phyloP scores from a whole-genome alignment of 768 basidiomycete genomes.

The Tulasnella sp. region DNA sequence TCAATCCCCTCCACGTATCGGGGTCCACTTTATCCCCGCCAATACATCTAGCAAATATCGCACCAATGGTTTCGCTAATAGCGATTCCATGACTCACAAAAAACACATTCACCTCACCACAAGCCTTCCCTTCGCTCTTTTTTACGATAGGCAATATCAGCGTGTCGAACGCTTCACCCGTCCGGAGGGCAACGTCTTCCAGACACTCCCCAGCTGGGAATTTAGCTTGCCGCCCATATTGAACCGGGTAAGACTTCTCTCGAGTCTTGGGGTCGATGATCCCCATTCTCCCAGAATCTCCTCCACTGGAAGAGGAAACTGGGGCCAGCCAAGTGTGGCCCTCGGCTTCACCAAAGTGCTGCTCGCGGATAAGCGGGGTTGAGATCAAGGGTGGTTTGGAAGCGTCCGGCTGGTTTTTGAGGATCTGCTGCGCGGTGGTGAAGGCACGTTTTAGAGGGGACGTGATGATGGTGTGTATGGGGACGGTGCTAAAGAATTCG shows the following conservation, averaged over 20 bases:
- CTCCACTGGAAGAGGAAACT: not conserved
- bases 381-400: conserved; percentile 26
- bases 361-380: conserved; percentile 30
- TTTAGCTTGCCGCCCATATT: conserved; percentile 21
- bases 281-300: not conserved
- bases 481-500: conserved; percentile 21
- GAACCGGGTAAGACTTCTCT: conserved; percentile 11
- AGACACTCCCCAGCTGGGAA: conserved; percentile 31
- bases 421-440: conserved; percentile 28
- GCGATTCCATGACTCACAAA: conserved; percentile 36
- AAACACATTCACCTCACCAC: conserved; percentile 23
- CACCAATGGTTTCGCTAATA: conserved; percentile 31
- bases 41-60: conserved; percentile 19
- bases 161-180: conserved; percentile 28
- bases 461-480: conserved; percentile 28
- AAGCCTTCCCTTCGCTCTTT: conserved; percentile 20
- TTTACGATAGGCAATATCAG: conserved; percentile 30
- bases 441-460: conserved; percentile 31
- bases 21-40: conserved; percentile 9
- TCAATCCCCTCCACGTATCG: conserved; percentile 21
- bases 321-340: conserved; percentile 18
- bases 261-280: conserved; percentile 5
- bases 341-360: conserved; percentile 33
- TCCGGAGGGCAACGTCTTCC: conserved; percentile 30
- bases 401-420: conserved; percentile 23